These are phyloP conservation scores for Jacaranda copaia DNA, from an alignment of 257 asterid species.

Conservation along the genomic window DNA sequence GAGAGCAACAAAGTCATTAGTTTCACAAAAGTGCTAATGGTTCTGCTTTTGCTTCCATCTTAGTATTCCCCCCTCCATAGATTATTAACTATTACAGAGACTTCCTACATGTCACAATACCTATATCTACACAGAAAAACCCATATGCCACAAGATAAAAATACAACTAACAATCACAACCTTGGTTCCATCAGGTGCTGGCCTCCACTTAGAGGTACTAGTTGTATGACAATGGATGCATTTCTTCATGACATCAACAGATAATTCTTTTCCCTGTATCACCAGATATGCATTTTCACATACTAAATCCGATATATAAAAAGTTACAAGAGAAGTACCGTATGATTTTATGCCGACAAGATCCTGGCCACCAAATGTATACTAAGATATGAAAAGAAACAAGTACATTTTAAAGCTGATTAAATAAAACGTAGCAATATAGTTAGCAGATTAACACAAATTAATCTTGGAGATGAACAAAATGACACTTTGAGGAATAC, in stretches of 20 bases:
- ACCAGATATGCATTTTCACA: conserved; percentile 19
- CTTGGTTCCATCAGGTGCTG: conserved; percentile 31
- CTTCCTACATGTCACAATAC: too few species aligned
- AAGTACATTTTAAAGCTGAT: not conserved
- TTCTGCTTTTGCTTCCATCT: too few species aligned
- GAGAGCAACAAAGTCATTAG: too few species aligned
- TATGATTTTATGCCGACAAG: conserved; percentile 3
- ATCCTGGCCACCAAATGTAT: conserved; percentile 5
- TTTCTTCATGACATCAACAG: conserved; percentile 28
- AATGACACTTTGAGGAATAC: not conserved
- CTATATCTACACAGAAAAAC: too few species aligned
- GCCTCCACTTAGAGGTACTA: conserved; percentile 27
- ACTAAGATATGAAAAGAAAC: not conserved
- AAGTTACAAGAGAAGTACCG: not conserved
- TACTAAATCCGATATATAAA: conserved; percentile 37
- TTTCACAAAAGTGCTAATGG: too few species aligned
- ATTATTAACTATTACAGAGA: too few species aligned
- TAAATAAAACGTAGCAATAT: not conserved
- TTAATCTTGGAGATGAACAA: not conserved
- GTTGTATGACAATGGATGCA: conserved; percentile 23
- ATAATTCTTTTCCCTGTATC: conserved; percentile 17
- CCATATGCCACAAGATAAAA: too few species aligned
- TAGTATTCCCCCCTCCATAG: too few species aligned
- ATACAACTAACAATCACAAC: not conserved
- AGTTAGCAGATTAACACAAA: not conserved